A percentile compares a stretch with the other conserved stretches of the same genome.
Evolutionary conservation across 1,139 yeast genomes (phyloP).

Genomic region (Suhomyces yuchorum): DNA sequence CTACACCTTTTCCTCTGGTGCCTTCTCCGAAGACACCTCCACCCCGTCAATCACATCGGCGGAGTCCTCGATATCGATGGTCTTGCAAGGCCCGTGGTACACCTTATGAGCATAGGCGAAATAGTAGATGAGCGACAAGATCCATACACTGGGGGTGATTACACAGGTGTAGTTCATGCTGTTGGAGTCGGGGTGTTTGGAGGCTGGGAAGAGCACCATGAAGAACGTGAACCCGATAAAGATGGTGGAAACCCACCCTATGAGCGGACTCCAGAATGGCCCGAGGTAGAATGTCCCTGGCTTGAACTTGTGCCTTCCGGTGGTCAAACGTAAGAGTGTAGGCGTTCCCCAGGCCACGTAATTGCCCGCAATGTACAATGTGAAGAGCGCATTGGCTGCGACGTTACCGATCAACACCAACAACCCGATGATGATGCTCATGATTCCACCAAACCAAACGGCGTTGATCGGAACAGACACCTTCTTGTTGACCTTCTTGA

Average conservation of each 20-base stretch:
- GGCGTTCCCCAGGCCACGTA: conserved; percentile 64
- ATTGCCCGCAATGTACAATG: conserved; percentile 61
- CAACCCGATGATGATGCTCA: conserved; percentile 55
- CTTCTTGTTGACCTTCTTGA: conserved; percentile 55
- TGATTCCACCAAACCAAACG: conserved; percentile 52
- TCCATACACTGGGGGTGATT: conserved; percentile 44
- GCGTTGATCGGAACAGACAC: conserved; percentile 63
- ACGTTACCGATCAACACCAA: conserved; percentile 58
- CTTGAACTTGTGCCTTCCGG: conserved; percentile 49
- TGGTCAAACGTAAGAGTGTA: conserved; percentile 49
- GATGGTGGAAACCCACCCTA: conserved; percentile 40
- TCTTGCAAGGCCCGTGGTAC: conserved; percentile 52
- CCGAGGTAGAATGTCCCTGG: conserved; percentile 73
- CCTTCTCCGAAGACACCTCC: conserved; percentile 3
- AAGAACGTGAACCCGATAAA: conserved; percentile 43
- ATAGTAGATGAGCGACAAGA: conserved; percentile 48
- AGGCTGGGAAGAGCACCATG: conserved; percentile 51
- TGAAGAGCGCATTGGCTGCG: conserved; percentile 65
- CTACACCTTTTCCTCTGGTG: not conserved
- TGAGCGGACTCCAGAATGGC: conserved; percentile 41
- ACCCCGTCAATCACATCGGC: conserved; percentile 14
- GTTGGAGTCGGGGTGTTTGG: conserved; percentile 32
- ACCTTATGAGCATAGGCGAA: conserved; percentile 46
- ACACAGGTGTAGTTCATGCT: conserved; percentile 66
- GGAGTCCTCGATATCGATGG: conserved; percentile 25